Percentiles rank a stretch among this genome's conserved stretches.
Conservation (phyloP, 306 rosid genomes). For the Purshia tridentata region DNA sequence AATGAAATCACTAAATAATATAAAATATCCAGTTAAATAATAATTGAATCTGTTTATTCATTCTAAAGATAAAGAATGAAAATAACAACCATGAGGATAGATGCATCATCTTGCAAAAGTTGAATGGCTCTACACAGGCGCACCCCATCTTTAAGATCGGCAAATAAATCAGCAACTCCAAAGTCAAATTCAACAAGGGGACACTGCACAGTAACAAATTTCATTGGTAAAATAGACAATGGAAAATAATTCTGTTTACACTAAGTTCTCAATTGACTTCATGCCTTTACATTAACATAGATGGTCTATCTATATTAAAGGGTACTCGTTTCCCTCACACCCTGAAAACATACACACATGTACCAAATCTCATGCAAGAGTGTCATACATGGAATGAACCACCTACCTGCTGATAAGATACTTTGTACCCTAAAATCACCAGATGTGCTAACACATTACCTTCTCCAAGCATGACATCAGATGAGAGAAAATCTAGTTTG, state of each 20-base stretch:
- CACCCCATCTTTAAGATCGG: conserved; percentile 85
- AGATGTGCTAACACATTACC: conserved; percentile 83
- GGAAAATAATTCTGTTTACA: background rate
- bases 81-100: conserved; percentile 65
- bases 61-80: conserved; percentile 10
- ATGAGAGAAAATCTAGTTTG: conserved; percentile 73
- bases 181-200: conserved; percentile 77
- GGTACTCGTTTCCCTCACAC: background rate
- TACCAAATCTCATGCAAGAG: conserved; percentile 11
- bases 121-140: conserved; percentile 84
- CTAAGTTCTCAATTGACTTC: background rate
- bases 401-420: conserved; percentile 76
- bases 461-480: conserved; percentile 92
- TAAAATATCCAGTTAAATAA: conserved; percentile 3
- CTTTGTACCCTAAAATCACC: conserved; percentile 72
- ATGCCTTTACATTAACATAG: conserved; percentile 8
- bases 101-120: conserved; percentile 69
- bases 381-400: conserved; percentile 23
- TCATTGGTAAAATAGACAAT: background rate
- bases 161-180: conserved; percentile 64
- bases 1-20: conserved; percentile 29
- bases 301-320: background rate
- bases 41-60: conserved; percentile 16
- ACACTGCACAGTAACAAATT: conserved; percentile 49
- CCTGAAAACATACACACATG: background rate